A percentile compares a stretch with the other conserved stretches of the same genome.
Evolutionary conservation across 2,329 filamentous ascomycete species (phyloP).

Genomic region (Huntiella bhutanensis): DNA sequence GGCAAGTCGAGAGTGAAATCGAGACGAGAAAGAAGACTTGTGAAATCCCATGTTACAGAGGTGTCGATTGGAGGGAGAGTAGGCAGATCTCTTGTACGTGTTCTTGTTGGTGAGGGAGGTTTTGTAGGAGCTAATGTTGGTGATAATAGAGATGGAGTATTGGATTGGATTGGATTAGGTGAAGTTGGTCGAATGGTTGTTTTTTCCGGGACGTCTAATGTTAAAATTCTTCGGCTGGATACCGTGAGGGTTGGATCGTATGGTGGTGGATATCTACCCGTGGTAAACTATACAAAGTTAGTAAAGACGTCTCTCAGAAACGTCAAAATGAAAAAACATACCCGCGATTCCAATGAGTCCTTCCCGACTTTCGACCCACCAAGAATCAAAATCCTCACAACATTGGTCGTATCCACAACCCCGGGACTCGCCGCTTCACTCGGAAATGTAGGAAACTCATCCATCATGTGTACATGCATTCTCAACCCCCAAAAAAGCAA

Average conservation of each 20-base stretch:
- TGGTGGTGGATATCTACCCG: constrained; percentile 1
- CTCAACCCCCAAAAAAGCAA: too few species aligned
- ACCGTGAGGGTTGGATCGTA: constrained; percentile 17
- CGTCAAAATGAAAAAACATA: constrained; percentile 6
- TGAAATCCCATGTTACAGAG: background rate
- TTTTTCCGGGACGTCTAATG: constrained; percentile 4
- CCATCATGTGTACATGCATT: too few species aligned
- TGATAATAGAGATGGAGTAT: background rate
- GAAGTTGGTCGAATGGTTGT: background rate
- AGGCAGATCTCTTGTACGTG: background rate
- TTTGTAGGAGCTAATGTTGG: background rate
- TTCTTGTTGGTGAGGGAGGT: background rate
- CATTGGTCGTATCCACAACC: background rate
- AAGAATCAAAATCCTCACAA: constrained; percentile 16
- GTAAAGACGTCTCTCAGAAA: background rate
- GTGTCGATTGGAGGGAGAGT: background rate
- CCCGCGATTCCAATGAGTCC: constrained; percentile 11
- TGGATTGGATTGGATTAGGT: background rate
- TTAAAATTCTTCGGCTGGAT: constrained; percentile 16
- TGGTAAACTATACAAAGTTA: background rate
- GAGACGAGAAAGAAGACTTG: background rate
- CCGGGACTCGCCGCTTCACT: too few species aligned
- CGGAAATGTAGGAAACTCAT: too few species aligned
- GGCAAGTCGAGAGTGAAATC: background rate
- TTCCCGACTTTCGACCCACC: constrained; percentile 17